Evolutionary conservation across 2,329 filamentous ascomycete species (phyloP).

Genomic region (Colletotrichum ledebouriae): DNA sequence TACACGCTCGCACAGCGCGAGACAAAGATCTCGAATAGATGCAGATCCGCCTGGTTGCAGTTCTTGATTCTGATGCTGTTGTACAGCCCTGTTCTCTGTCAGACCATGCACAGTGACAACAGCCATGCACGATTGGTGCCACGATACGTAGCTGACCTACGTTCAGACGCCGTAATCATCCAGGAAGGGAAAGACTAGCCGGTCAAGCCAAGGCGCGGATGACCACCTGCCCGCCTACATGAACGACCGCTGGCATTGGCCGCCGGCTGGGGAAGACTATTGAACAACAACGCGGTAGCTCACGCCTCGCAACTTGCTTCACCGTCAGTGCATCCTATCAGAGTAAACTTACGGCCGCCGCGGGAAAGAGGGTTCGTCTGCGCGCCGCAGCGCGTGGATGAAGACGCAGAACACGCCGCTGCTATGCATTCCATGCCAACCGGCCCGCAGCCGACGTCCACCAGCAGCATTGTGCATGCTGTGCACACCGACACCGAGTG

Average conservation of each 20-base stretch:
- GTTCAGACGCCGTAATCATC: neutral
- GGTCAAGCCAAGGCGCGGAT: constrained; percentile 21
- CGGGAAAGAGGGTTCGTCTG: constrained; percentile 20
- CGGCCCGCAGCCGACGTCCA: constrained; percentile 28
- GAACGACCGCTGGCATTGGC: constrained; percentile 21
- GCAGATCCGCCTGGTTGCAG: constrained; percentile 45
- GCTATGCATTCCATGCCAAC: constrained; percentile 11
- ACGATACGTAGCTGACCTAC: constrained; percentile 14
- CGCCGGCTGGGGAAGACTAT: constrained; percentile 12
- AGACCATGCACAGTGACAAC: constrained; percentile 38
- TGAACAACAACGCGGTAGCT: constrained; percentile 20
- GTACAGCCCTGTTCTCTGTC: constrained; percentile 36
- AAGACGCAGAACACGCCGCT: constrained; percentile 18
- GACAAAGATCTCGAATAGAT: constrained; percentile 47
- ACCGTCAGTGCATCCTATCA: neutral
- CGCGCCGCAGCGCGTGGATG: constrained; percentile 21
- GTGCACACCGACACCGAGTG: constrained; percentile 35
- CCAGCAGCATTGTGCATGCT: constrained; percentile 30
- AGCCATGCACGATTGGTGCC: constrained; percentile 34
- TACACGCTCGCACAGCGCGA: constrained; percentile 28
- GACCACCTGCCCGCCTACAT: constrained; percentile 25
- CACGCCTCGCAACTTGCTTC: constrained; percentile 18
- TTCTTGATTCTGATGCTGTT: constrained; percentile 40
- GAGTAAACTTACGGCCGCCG: constrained; percentile 3
- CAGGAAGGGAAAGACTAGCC: constrained; percentile 26